Conservation (phyloP, 2,329 filamentous ascomycete species). For the Chaetomium olivaceum region DNA sequence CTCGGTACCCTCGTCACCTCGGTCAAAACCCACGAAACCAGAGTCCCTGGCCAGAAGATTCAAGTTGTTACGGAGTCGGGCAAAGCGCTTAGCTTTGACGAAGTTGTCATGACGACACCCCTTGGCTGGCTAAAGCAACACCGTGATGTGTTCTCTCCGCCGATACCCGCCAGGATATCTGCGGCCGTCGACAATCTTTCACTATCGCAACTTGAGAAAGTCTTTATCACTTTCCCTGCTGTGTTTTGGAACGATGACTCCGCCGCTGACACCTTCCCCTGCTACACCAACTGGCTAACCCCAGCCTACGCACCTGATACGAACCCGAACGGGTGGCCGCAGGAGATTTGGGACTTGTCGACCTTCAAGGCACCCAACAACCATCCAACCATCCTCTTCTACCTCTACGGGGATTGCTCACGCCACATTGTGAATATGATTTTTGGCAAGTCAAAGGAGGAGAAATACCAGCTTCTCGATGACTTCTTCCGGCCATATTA, state of each 20-base stretch:
- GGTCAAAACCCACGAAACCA: too few relatives aligned
- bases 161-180: too few relatives aligned
- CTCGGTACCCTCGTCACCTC: too few relatives aligned
- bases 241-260: too few relatives aligned
- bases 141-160: background rate
- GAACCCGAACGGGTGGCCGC: background rate
- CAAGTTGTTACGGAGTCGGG: background rate
- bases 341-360: slow-evolving; percentile 1
- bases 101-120: background rate
- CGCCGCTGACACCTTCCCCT: background rate
- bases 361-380: background rate
- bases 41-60: too few relatives aligned
- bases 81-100: background rate
- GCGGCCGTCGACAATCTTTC: too few relatives aligned
- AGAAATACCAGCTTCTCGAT: background rate
- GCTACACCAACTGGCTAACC: slow-evolving; percentile 1
- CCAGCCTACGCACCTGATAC: background rate
- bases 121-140: background rate
- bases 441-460: background rate
- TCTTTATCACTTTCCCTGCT: too few relatives aligned
- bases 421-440: background rate
- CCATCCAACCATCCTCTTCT: slow-evolving; percentile 2
- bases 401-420: slow-evolving; percentile 1
- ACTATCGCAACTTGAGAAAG: too few relatives aligned
- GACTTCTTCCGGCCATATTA: slow-evolving; percentile 62